Evolutionary conservation across 345 rosid species (phyloP), one percentile per base, ranked within the genome.

Genomic region (Mercurialis annua): DNA sequence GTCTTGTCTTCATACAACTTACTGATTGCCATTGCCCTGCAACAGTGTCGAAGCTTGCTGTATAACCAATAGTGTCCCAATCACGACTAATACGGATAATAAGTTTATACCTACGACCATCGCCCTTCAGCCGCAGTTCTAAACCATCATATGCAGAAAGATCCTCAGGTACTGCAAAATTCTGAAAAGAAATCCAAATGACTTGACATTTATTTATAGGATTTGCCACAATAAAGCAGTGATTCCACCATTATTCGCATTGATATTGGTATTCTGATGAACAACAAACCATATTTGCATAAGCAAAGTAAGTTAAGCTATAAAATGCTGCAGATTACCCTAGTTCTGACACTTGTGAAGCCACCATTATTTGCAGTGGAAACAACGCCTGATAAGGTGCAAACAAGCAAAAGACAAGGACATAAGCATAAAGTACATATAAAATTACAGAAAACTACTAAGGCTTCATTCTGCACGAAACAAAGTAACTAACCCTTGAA

Each of bases 281-380:
- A 64, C 38, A 57, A 56, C 31, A 36, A 65, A 36, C 49, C 55
- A 71, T 38, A 18, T 18, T 20, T 30, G 68, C 21, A 34, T 38
- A 61, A 42, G 31, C 31, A 70, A 53, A 43, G 49, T 7, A 14
- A 43, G 27, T 40, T 38, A 70, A 66, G 20, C 58, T 42, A n/a
- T n/a, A 54, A 73, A 21, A 47, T 54, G 44, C 59, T 52, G 42
- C 66, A 59, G 23, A 64, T 71, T 77, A 89, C 97, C 97, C 73
- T 89, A 71, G 97, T 82, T 78, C 99, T 82, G 57, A 82, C 79
- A 80, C 97, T 90, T 1, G 95, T 78, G 74, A 94, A 94, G 26
- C 99, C 99, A 33, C 99, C 99, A 73, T 89, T 90, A 69, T 94
- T 94, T 43, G 87, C 86, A 10, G 97, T 93, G 63, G 99, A 94